Percentiles rank a stretch among this genome's conserved stretches.
phyloP scores from a whole-genome alignment of 1,139 yeast species.

The Pichia sp. region DNA sequence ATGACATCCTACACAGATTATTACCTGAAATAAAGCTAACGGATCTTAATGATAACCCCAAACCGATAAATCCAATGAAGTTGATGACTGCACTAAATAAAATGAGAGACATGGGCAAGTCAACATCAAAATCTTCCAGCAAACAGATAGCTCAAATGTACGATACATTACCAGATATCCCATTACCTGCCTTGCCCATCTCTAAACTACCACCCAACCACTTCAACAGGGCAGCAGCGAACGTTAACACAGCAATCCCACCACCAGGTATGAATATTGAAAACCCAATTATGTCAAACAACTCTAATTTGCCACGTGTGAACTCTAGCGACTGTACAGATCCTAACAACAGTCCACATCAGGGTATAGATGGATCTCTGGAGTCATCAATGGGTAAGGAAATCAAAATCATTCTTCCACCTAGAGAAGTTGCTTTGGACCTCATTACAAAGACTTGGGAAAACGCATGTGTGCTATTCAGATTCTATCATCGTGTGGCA shows the following conservation, averaged over 20 bases:
- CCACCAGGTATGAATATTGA: too few relatives aligned
- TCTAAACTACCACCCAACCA: constrained; percentile 11
- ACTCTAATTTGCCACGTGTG: too few relatives aligned
- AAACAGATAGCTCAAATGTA: constrained; percentile 22
- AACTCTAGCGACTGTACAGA: too few relatives aligned
- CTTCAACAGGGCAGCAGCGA: too few relatives aligned
- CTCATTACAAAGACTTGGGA: constrained; percentile 76
- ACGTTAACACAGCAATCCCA: too few relatives aligned
- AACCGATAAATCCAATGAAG: constrained; percentile 26
- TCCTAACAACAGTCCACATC: constrained; percentile 14
- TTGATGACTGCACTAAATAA: constrained; percentile 24
- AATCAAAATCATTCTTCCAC: constrained; percentile 66
- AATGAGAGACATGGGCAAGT: constrained; percentile 18
- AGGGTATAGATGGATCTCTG: constrained; percentile 31
- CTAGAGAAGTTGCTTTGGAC: constrained; percentile 63
- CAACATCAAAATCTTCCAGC: constrained; percentile 15
- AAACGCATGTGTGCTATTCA: constrained; percentile 74
- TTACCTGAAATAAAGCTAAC: constrained; percentile 26
- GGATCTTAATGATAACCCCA: constrained; percentile 25
- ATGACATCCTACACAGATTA: constrained; percentile 25
- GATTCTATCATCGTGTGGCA: constrained; percentile 83
- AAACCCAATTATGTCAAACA: too few relatives aligned
- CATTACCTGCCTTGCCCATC: constrained; percentile 22
- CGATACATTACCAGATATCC: constrained; percentile 24
- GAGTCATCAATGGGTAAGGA: constrained; percentile 37